Evolutionary conservation across 2,329 filamentous ascomycete genomes (phyloP).

Genomic region (Penicillium sp.): DNA sequence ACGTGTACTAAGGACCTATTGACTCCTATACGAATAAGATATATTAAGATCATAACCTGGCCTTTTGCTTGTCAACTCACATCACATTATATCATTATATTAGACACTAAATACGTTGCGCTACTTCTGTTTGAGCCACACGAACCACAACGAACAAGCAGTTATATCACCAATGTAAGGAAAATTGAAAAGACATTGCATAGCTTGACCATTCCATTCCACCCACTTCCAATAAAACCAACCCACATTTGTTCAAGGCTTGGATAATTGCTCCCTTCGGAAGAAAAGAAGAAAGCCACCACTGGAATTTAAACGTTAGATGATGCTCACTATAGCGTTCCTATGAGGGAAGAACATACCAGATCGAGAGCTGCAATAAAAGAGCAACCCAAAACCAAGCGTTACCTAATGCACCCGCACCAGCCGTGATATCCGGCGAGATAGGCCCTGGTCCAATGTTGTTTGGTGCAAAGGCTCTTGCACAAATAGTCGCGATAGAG

Average conservation of each 20-base stretch:
- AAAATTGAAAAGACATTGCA: not conserved
- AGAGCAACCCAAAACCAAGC: constrained; percentile 62
- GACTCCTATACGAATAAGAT: too few species aligned
- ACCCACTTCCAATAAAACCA: not conserved
- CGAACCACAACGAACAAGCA: not conserved
- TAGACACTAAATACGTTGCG: not conserved
- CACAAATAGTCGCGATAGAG: constrained; percentile 60
- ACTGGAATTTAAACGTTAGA: constrained; percentile 20
- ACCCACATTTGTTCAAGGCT: constrained; percentile 29
- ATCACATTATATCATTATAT: not conserved
- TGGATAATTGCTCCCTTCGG: constrained; percentile 46
- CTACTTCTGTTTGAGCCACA: not conserved
- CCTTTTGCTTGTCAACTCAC: not conserved
- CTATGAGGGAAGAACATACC: constrained; percentile 52
- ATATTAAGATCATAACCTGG: too few species aligned
- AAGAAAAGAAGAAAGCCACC: constrained; percentile 45
- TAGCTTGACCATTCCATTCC: not conserved
- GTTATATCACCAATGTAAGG: not conserved
- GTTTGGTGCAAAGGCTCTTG: constrained; percentile 59
- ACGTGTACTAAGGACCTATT: too few species aligned
- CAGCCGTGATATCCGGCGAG: constrained; percentile 59
- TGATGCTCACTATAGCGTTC: not conserved
- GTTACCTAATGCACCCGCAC: constrained; percentile 46
- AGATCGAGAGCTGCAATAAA: constrained; percentile 57
- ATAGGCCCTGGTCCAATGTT: constrained; percentile 59